These are phyloP conservation scores for Oldenlandia corymbosa DNA, from an alignment of 257 asterid genomes.

Conservation along the genomic window DNA sequence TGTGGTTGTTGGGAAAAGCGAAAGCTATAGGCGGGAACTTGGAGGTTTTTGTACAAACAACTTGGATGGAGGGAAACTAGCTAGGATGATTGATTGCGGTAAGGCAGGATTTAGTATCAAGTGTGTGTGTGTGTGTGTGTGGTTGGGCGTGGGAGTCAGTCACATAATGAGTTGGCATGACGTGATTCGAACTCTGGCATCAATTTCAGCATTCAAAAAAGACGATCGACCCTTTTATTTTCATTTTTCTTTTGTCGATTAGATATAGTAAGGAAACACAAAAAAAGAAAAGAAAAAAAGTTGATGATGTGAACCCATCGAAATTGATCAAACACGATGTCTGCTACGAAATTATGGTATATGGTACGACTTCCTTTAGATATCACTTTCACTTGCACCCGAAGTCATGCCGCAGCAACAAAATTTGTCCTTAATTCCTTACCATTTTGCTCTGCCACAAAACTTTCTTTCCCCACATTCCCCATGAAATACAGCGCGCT, in stretches of 20 bases:
- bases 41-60: background rate
- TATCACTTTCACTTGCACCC: conserved; percentile 13
- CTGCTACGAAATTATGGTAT: background rate
- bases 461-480: background rate
- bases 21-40: background rate
- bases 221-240: background rate
- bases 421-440: too few species aligned
- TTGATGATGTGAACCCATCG: conserved; percentile 6
- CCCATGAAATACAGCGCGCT: background rate
- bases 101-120: background rate
- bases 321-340: background rate
- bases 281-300: too few species aligned
- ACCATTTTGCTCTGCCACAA: too few species aligned
- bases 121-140: too few species aligned
- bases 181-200: conserved; percentile 1
- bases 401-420: background rate
- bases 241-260: too few species aligned
- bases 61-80: too few species aligned
- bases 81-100: too few species aligned
- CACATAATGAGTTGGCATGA: conserved; percentile 8
- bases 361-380: background rate
- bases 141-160: background rate
- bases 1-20: background rate
- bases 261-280: too few species aligned
- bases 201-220: conserved; percentile 4